These are phyloP conservation scores for Chlamydomonas incerta DNA, from an alignment of 139 green algal species.

Conservation along the genomic window DNA sequence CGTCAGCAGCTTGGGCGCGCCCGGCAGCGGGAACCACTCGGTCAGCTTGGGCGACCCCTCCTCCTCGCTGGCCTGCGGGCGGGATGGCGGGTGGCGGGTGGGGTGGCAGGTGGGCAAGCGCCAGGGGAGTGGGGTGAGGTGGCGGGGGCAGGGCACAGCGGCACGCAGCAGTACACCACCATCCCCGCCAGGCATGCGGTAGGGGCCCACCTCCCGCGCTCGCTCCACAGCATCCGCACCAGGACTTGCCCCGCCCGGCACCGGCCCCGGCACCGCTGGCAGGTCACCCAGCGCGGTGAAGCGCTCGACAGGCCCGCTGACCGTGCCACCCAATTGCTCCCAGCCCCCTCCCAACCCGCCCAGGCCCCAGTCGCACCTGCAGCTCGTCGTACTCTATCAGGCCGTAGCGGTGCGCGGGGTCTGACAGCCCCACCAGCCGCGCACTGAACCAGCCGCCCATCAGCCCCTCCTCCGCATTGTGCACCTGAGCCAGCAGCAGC, in stretches of 20 bases:
- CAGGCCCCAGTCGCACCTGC: neutral
- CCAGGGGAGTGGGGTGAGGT: too few species aligned
- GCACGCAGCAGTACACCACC: too few species aligned
- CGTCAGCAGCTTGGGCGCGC: constrained; percentile 3
- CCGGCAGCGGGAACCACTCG: constrained; percentile 40
- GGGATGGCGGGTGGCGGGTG: too few species aligned
- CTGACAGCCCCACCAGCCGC: neutral
- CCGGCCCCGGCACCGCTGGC: neutral
- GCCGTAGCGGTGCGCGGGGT: neutral
- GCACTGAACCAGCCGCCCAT: constrained; percentile 12
- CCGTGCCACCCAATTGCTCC: neutral
- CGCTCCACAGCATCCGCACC: too few species aligned
- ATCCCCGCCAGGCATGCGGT: too few species aligned
- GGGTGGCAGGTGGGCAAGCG: too few species aligned
- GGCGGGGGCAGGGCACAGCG: too few species aligned
- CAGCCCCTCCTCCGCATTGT: constrained; percentile 34
- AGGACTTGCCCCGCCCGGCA: neutral
- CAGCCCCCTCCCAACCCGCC: neutral
- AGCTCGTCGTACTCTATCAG: constrained; percentile 34
- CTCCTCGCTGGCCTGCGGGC: constrained; percentile 23
- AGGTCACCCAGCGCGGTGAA: neutral
- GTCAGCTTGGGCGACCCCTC: constrained; percentile 1
- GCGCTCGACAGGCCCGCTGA: neutral
- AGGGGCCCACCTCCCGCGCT: too few species aligned
- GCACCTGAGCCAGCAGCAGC: too few species aligned